Evolutionary conservation across 1,139 yeast genomes (phyloP), one percentile per base, ranked within the genome.

Genomic region (Yamadazyma triangularis): DNA sequence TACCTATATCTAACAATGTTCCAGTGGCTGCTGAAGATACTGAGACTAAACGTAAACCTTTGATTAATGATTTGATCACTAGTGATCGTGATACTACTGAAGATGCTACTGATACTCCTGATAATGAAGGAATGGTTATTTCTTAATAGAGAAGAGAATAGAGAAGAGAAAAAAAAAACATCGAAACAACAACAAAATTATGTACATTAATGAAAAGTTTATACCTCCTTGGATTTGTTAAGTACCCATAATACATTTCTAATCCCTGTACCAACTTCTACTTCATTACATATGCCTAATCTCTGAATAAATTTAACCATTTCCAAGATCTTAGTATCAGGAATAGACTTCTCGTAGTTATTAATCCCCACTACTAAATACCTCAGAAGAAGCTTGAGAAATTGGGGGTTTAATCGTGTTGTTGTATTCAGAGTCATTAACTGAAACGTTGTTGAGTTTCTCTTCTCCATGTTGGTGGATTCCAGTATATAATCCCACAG

Each of bases 211-310:
- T 21, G 5, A 21, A 21, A 21, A 21, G n/a, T 10, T 8, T 21
- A 21, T 21, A 21, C 6, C 6, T 21, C 8, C 23, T 8, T 8
- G 12, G n/a, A 16, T 34, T 31, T 25, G 41, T 42, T 23, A 5
- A 40, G 20, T 2, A 63, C 64, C 64, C 67, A 62, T 16, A 59
- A 32, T 7, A 58, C 46, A 34, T 61, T 61, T 31, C 44, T 36
- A 4, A 56, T 55, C 15, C 63, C 66, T 33, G 47, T 44, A 10
- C 56, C 51, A 14, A 56, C 31, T 8, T 34, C 33, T 8, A 40
- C 29, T 2, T 43, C 45, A 2, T 32, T 28, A 0, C 56, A 55
- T 2, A 59, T 44, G 0, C 67, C 64, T 10, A 61, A 37, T 4
- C 25, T 34, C 15, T 36, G 32, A 26, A 64, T 57, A 18, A 56